phyloP scores from a whole-genome alignment of 257 asterid genomes.

The Solanum chmielewskii region DNA sequence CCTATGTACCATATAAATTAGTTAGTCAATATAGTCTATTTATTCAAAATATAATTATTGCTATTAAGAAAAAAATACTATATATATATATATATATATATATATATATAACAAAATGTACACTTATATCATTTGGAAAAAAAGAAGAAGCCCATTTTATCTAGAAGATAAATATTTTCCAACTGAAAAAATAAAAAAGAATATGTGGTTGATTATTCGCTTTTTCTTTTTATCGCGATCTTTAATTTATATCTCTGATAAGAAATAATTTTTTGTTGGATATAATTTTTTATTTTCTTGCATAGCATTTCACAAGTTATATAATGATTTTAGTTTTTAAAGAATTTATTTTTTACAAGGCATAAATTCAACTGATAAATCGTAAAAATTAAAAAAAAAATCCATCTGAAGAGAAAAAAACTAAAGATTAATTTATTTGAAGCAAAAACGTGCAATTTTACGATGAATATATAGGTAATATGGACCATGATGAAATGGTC shows the following conservation, averaged over 20 bases:
- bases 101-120: not conserved
- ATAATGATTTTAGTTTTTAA: not conserved
- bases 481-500: not conserved
- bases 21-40: not conserved
- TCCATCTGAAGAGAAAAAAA: not conserved
- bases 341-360: not conserved
- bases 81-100: no score
- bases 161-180: not conserved
- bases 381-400: not conserved
- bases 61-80: not conserved
- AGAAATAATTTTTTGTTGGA: not conserved
- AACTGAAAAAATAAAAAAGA: not conserved
- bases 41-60: not conserved
- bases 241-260: not conserved
- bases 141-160: not conserved
- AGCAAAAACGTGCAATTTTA: not conserved
- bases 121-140: not conserved
- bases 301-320: not conserved
- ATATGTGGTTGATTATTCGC: not conserved
- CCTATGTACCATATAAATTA: not conserved
- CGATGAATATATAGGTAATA: not conserved
- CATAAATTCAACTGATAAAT: not conserved
- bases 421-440: not conserved
- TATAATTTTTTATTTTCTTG: not conserved
- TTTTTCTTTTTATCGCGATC: not conserved